These are phyloP conservation scores for Podospora pseudoanserina DNA, from an alignment of 495 filamentous ascomycete species.

Conservation along the genomic window DNA sequence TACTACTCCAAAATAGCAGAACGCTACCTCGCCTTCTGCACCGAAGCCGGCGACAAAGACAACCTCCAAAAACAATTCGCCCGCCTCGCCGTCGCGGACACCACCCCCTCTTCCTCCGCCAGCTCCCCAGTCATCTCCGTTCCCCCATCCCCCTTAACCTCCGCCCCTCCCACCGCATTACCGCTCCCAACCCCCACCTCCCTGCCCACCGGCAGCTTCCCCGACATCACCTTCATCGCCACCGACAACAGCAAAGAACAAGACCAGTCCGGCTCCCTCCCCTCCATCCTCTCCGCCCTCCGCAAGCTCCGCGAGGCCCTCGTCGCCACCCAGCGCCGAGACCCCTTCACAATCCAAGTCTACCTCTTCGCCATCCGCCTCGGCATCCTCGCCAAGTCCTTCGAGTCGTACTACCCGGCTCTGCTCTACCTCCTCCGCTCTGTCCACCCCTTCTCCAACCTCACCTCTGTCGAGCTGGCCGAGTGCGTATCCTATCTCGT, in stretches of 20 bases:
- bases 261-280: constrained; percentile 49
- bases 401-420: constrained; percentile 86
- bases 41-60: constrained; percentile 58
- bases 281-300: constrained; percentile 70
- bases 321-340: constrained; percentile 64
- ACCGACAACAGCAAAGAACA: constrained; percentile 24
- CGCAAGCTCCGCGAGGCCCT: constrained; percentile 90
- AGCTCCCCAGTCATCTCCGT: not conserved
- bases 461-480: constrained; percentile 64
- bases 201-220: constrained; percentile 14
- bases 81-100: constrained; percentile 49
- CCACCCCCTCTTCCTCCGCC: constrained; percentile 9
- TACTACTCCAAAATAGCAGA: constrained; percentile 85
- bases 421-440: constrained; percentile 69
- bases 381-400: constrained; percentile 71
- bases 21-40: constrained; percentile 85
- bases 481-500: constrained; percentile 79
- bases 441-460: constrained; percentile 61
- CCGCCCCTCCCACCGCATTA: not conserved
- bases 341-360: constrained; percentile 65
- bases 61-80: constrained; percentile 71
- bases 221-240: constrained; percentile 12
- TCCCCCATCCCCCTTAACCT: constrained; percentile 1
- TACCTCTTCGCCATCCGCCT: constrained; percentile 79
- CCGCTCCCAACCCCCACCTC: constrained; percentile 1